Conservation (phyloP, 164 flowering plant species). For the Buxus sempervirens region DNA sequence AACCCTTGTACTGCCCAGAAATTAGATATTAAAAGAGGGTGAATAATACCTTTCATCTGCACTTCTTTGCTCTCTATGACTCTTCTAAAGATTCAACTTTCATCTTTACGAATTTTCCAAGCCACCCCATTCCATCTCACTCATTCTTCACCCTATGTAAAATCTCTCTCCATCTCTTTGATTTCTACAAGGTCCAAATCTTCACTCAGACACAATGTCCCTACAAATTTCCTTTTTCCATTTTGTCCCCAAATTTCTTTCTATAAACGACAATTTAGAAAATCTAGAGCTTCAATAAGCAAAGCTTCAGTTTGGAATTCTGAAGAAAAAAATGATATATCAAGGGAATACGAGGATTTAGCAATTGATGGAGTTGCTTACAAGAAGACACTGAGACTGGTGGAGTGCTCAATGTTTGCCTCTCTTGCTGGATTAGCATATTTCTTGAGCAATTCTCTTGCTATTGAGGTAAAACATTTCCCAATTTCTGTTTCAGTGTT, state of each 20-base stretch:
- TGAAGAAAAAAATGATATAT: slow-evolving; percentile 10
- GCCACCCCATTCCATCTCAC: slow-evolving; percentile 13
- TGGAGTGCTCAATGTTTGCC: slow-evolving; percentile 96
- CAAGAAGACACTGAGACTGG: slow-evolving; percentile 67
- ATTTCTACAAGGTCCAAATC: not conserved
- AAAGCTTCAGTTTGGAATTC: slow-evolving; percentile 4
- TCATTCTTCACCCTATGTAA: not conserved
- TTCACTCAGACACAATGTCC: slow-evolving; percentile 2
- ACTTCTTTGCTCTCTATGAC: slow-evolving; percentile 14
- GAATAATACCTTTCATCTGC: not conserved
- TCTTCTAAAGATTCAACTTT: slow-evolving; percentile 17
- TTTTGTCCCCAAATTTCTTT: slow-evolving; percentile 7
- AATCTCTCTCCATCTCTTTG: slow-evolving; percentile 8
- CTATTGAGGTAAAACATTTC: slow-evolving; percentile 52
- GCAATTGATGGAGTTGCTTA: slow-evolving; percentile 50
- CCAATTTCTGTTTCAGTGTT: not conserved
- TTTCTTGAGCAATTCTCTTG: slow-evolving; percentile 77
- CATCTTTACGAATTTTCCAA: slow-evolving; percentile 11
- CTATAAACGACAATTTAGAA: slow-evolving; percentile 12
- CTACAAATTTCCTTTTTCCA: not conserved
- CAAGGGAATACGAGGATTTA: slow-evolving; percentile 37
- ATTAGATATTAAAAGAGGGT: too few species aligned
- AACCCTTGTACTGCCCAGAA: too few species aligned
- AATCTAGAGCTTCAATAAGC: slow-evolving; percentile 15
- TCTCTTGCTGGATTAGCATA: slow-evolving; percentile 73